These are phyloP conservation scores for Penicillium samsonianum DNA, from an alignment of 495 filamentous ascomycete species.

Conservation along the genomic window DNA sequence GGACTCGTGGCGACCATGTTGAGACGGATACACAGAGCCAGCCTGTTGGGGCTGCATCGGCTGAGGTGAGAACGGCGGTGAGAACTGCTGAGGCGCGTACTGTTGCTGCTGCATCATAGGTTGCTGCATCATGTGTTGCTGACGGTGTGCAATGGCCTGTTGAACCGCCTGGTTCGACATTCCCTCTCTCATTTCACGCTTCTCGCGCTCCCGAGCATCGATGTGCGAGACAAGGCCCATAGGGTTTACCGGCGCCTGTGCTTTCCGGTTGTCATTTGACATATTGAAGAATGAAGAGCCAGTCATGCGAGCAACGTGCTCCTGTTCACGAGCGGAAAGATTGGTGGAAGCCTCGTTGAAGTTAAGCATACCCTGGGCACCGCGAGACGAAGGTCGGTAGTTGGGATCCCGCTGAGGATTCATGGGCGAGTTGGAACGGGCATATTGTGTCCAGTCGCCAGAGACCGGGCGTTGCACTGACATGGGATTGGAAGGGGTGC, in stretches of 20 bases:
- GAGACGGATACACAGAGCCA: slow-evolving; percentile 24
- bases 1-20: slow-evolving; percentile 18
- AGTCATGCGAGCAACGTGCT: slow-evolving; percentile 86
- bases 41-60: slow-evolving; percentile 15
- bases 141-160: slow-evolving; percentile 74
- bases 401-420: slow-evolving; percentile 40
- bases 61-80: slow-evolving; percentile 14
- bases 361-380: slow-evolving; percentile 44
- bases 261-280: slow-evolving; percentile 52
- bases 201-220: slow-evolving; percentile 73
- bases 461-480: slow-evolving; percentile 49
- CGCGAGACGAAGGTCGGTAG: slow-evolving; percentile 54
- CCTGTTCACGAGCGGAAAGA: slow-evolving; percentile 90
- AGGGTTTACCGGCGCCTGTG: slow-evolving; percentile 45
- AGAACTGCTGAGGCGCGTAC: slow-evolving; percentile 23
- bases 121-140: slow-evolving; percentile 53
- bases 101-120: slow-evolving; percentile 42
- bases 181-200: slow-evolving; percentile 68
- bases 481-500: slow-evolving; percentile 55
- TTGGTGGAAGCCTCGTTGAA: slow-evolving; percentile 60
- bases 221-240: slow-evolving; percentile 75
- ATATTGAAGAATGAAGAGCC: slow-evolving; percentile 79
- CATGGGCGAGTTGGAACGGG: slow-evolving; percentile 43
- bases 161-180: slow-evolving; percentile 72
- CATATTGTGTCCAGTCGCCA: slow-evolving; percentile 58